Base-by-base conservation (phyloP, 805 yeast genomes). In the Scheffersomyces coipomensis region DNA sequence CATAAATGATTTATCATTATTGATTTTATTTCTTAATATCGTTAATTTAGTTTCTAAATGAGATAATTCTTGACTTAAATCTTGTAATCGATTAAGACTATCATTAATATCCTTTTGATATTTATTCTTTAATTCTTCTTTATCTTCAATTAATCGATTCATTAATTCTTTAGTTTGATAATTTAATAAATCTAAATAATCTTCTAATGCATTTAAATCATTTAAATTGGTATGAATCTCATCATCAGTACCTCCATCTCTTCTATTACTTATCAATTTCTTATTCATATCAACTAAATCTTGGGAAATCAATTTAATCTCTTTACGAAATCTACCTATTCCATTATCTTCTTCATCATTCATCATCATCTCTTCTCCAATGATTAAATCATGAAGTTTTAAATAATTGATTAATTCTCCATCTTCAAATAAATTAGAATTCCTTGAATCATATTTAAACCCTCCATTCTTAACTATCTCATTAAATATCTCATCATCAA, bases 401-500 rank as follows among this genome's bases (percentile, higher is more conserved):
- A 63, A 40, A 43, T 60, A 58, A 27, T 55, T 50, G 12, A 56
- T 51, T 29, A 64, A 39, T 9, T 56, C 63, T 7, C 52, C 55
- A 35, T 58, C 60, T n/a, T 47, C 48, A n/a, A 39, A 38, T 16
- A 49, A 29, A 21, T 37, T 42, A 5, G 30, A 31, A 10, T 37
- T 38, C n/a, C 39, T 40, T 11, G 51, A 33, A 2, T 29, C 22
- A 37, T 46, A 56, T 8, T 24, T 35, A 29, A 49, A 48, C 13
- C 64, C 64, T 4, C 63, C 63, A 13, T 38, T 35, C 22, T 39
- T 38, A 9, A 58, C 21, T 5, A 50, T 36, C 4, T 47, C 38
- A 12, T 44, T 34, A 34, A 56, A 48, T 18, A 37, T 34, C 5
- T 38, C 40, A 15, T 44, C 38, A 25, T 21, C 31, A 13, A 44